These are phyloP conservation scores for Ettlia oleoabundans DNA, from an alignment of 139 green algal species.

Conservation along the genomic window DNA sequence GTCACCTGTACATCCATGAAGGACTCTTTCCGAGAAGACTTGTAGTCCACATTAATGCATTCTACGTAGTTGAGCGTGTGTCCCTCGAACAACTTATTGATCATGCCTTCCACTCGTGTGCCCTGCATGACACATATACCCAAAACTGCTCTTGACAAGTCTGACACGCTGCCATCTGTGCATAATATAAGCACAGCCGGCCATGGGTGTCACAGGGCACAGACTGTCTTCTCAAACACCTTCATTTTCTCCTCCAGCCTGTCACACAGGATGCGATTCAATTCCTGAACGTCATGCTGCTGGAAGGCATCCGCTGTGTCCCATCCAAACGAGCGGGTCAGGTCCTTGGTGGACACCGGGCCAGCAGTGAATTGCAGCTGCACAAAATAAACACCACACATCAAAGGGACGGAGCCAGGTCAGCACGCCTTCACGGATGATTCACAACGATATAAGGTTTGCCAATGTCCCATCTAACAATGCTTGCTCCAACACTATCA, in stretches of 20 bases:
- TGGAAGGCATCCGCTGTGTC: constrained; percentile 92
- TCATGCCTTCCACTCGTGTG: constrained; percentile 90
- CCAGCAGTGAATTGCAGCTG: constrained; percentile 85
- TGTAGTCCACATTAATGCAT: constrained; percentile 96
- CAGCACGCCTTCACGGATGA: too few relatives aligned
- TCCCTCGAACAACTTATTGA: constrained; percentile 95
- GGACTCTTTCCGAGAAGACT: constrained; percentile 82
- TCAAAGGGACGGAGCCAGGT: too few relatives aligned
- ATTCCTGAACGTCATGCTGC: constrained; percentile 98
- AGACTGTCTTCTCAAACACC: constrained; percentile 61
- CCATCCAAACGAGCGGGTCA: constrained; percentile 98
- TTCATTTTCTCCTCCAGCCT: constrained; percentile 99
- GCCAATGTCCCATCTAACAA: too few relatives aligned
- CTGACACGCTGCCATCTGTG: neutral
- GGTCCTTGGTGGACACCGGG: constrained; percentile 90
- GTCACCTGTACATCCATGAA: constrained; percentile 90
- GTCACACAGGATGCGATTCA: constrained; percentile 96
- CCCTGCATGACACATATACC: constrained; percentile 51
- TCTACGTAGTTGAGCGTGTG: constrained; percentile 90
- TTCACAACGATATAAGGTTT: too few relatives aligned
- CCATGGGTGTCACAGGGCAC: too few relatives aligned
- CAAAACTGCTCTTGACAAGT: neutral
- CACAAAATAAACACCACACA: too few relatives aligned
- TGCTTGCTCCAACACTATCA: too few relatives aligned
- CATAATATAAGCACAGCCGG: too few relatives aligned